Conservation (phyloP, 192 early-diverging fungal species). For the Backusella sp. region DNA sequence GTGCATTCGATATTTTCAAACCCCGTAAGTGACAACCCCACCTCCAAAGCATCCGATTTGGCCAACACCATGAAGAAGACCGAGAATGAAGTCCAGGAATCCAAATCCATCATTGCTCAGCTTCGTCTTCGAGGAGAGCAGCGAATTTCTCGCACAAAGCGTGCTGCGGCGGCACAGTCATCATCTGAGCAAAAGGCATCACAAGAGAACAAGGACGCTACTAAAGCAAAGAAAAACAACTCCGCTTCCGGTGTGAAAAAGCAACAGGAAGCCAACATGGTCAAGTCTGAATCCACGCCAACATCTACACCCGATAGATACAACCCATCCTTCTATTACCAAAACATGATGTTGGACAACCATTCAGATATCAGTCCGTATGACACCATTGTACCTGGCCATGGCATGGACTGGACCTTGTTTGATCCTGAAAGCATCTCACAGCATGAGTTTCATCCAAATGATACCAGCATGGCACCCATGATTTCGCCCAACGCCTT, state of each 20-base stretch:
- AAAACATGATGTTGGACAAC: slow-evolving; percentile 8
- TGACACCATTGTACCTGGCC: neutral
- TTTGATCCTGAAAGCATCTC: slow-evolving; percentile 3
- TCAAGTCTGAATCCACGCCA: neutral
- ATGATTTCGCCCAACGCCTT: neutral
- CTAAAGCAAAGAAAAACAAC: slow-evolving; percentile 4
- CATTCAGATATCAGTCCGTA: neutral
- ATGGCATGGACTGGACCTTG: slow-evolving; percentile 11
- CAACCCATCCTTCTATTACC: neutral
- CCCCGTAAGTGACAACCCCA: neutral
- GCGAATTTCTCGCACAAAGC: slow-evolving; percentile 24
- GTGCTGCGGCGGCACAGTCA: slow-evolving; percentile 13
- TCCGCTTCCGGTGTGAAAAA: neutral
- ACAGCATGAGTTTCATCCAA: slow-evolving; percentile 1
- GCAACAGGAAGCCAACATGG: neutral
- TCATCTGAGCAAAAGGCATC: neutral
- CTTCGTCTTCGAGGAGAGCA: slow-evolving; percentile 34
- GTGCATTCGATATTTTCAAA: slow-evolving; percentile 17
- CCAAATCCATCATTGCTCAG: slow-evolving; percentile 33
- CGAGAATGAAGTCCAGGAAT: slow-evolving; percentile 38
- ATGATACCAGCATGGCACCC: neutral
- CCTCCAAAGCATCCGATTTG: slow-evolving; percentile 7
- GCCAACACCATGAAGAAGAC: slow-evolving; percentile 19
- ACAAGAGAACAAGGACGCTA: neutral
- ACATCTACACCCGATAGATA: neutral